Conservation (phyloP, 805 yeast genomes). For the Wickerhamiella australiensis region DNA sequence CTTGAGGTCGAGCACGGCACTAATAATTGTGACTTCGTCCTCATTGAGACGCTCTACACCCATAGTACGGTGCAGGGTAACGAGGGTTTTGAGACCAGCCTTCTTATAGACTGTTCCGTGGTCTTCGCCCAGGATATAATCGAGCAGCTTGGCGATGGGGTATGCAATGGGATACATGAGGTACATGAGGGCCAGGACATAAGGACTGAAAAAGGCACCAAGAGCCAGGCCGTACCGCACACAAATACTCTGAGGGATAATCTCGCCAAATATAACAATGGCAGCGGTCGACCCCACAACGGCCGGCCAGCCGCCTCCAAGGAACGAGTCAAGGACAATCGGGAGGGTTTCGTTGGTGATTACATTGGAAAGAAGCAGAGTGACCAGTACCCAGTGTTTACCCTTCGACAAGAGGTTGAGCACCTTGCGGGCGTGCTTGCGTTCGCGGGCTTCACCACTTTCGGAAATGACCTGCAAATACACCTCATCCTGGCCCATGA, state of each 20-base stretch:
- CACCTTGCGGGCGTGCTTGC: conserved; percentile 58
- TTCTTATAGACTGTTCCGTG: conserved; percentile 92
- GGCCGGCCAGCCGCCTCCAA: conserved; percentile 98
- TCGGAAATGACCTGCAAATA: conserved; percentile 79
- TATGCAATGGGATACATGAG: conserved; percentile 83
- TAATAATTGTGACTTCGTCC: conserved; percentile 92
- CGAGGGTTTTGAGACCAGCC: conserved; percentile 85
- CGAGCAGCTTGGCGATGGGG: conserved; percentile 75
- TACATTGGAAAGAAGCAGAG: conserved; percentile 71
- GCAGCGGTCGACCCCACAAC: conserved; percentile 86
- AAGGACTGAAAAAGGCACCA: conserved; percentile 84
- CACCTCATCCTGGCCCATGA: conserved; percentile 97
- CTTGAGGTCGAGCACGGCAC: conserved; percentile 85
- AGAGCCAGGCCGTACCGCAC: conserved; percentile 86
- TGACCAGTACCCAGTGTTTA: conserved; percentile 93
- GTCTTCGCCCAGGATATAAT: conserved; percentile 78
- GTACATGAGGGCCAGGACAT: conserved; percentile 76
- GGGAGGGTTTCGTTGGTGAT: conserved; percentile 92
- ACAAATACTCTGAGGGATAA: conserved; percentile 87
- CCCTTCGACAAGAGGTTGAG: conserved; percentile 63
- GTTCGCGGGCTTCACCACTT: conserved; percentile 60
- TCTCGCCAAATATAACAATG: conserved; percentile 90
- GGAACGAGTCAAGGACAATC: conserved; percentile 77
- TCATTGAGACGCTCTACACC: conserved; percentile 86
- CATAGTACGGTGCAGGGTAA: conserved; percentile 85